Evolutionary conservation across 2,329 filamentous ascomycete species (phyloP).

Genomic region (Lasiodiplodia gonubiensis): DNA sequence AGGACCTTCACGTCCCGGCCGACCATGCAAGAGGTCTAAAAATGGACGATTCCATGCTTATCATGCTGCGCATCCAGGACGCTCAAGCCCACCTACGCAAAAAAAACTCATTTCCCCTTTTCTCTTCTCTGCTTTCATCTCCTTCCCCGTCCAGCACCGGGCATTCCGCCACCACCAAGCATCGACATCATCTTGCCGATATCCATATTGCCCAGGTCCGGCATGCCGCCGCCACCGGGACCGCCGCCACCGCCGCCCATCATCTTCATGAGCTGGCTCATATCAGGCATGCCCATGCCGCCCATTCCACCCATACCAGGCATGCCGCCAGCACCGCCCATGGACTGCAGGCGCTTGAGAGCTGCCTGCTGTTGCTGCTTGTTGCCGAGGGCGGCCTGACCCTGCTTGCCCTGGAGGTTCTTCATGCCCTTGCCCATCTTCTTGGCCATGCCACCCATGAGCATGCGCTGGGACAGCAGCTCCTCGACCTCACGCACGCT

Average conservation of each 20-base stretch:
- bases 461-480: slow-evolving; percentile 93
- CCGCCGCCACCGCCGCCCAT: slow-evolving; percentile 67
- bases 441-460: slow-evolving; percentile 99
- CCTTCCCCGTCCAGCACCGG: slow-evolving; percentile 21
- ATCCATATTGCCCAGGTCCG: slow-evolving; percentile 56
- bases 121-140: not conserved
- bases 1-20: not conserved
- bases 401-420: slow-evolving; percentile 93
- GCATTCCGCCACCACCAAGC: slow-evolving; percentile 39
- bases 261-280: slow-evolving; percentile 91
- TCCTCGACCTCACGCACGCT: slow-evolving; percentile 94
- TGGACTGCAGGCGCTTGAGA: slow-evolving; percentile 92
- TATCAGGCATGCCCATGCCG: slow-evolving; percentile 76
- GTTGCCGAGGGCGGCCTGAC: slow-evolving; percentile 86
- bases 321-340: slow-evolving; percentile 74
- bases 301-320: slow-evolving; percentile 62
- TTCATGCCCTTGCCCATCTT: slow-evolving; percentile 98
- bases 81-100: not conserved
- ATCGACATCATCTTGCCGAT: slow-evolving; percentile 43
- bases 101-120: not conserved
- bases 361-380: slow-evolving; percentile 93
- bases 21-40: not conserved
- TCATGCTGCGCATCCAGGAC: not conserved
- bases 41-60: not conserved
- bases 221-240: slow-evolving; percentile 65